Base-by-base conservation (phyloP, 1,284 basidiomycete species). In the Golubevia sp. region DNA sequence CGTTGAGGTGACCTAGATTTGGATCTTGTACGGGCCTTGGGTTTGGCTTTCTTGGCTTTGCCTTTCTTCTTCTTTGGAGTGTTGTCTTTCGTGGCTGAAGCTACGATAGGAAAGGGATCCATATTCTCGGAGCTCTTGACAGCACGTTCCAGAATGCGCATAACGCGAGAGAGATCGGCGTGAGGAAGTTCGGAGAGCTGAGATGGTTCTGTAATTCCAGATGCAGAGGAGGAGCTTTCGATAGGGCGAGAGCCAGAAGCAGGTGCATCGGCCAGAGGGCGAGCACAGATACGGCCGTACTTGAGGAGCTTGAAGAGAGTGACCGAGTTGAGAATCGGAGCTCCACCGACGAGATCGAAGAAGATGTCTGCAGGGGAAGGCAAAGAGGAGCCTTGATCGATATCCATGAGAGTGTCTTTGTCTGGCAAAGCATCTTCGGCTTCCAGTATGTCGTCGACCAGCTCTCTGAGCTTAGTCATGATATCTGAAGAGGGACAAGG, bases 391-490 rank as follows among this genome's bases (percentile, higher is more conserved):
- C 77, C 71, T 0, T 67, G 53, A 0, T 64, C 56, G 13, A 93
- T 84, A 61, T 89, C 88, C 13, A 84, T 77, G 3, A 86, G 68
- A 49, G 88, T 87, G 1, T 88, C 85, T 63, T 91, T 90, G 0
- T 90, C 87, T 1, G 91, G 88, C 21, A 96, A 86, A 0, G 88
- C 84, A 77, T 96, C 94, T 76, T 95, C 91, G 0, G 93, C 92
- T 78, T 95, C 92, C 70, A 95, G 92, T 21, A 96, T 88, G 62
- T 95, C 92, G 66, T 95, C 92, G 1, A 95, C 85, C 20, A 91
- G 81, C 4, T 87, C 86, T 1, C 86, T 86, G 3, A 96, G 86
- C 77, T 91, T 94, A 75, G 92, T 89, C 6, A 92, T 84, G 0
- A 91, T 89, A 1, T 84, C 91, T 92, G 71, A 55, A 58, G 48